These are phyloP conservation scores for Colletotrichum destructivum DNA, from an alignment of 2,329 filamentous ascomycete genomes.

Conservation along the genomic window DNA sequence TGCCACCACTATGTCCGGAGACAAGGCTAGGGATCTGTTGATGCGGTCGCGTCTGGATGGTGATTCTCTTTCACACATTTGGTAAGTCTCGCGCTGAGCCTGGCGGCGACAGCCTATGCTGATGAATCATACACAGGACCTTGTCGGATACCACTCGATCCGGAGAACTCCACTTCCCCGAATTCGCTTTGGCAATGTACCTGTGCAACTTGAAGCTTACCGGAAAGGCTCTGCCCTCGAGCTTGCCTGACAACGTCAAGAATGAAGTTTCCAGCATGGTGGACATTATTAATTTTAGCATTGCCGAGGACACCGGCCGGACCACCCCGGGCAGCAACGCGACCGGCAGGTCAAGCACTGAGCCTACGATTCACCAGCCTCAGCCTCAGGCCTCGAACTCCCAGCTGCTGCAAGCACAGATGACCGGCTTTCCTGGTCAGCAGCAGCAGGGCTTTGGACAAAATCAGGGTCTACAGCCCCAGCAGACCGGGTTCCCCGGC, in stretches of 20 bases:
- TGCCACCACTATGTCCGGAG: slow-evolving; percentile 85
- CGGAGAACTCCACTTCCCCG: slow-evolving; percentile 95
- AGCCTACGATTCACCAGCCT: slow-evolving; percentile 75
- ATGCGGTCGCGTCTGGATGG: slow-evolving; percentile 91
- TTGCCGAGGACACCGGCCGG: slow-evolving; percentile 78
- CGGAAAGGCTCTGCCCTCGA: slow-evolving; percentile 82
- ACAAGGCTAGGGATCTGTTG: slow-evolving; percentile 92
- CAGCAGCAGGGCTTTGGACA: slow-evolving; percentile 72
- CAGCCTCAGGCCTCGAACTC: slow-evolving; percentile 82
- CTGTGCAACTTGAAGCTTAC: slow-evolving; percentile 95
- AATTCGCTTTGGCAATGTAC: slow-evolving; percentile 98
- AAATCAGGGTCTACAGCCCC: slow-evolving; percentile 72
- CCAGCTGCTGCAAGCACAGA: slow-evolving; percentile 74
- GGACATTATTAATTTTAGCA: slow-evolving; percentile 96
- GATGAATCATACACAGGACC: slow-evolving; percentile 70
- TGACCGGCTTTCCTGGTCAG: slow-evolving; percentile 77
- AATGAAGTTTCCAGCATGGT: slow-evolving; percentile 99
- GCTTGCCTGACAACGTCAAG: slow-evolving; percentile 86
- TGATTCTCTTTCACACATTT: slow-evolving; percentile 91
- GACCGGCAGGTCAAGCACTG: slow-evolving; percentile 66
- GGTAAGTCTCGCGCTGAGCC: slow-evolving; percentile 67
- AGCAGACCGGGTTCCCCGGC: slow-evolving; percentile 79
- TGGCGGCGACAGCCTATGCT: slow-evolving; percentile 40
- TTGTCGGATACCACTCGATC: slow-evolving; percentile 96
- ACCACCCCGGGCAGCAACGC: slow-evolving; percentile 73